These are phyloP conservation scores for Raphanus hybrid DNA, from an alignment of 441 rosid genomes.

Conservation along the genomic window DNA sequence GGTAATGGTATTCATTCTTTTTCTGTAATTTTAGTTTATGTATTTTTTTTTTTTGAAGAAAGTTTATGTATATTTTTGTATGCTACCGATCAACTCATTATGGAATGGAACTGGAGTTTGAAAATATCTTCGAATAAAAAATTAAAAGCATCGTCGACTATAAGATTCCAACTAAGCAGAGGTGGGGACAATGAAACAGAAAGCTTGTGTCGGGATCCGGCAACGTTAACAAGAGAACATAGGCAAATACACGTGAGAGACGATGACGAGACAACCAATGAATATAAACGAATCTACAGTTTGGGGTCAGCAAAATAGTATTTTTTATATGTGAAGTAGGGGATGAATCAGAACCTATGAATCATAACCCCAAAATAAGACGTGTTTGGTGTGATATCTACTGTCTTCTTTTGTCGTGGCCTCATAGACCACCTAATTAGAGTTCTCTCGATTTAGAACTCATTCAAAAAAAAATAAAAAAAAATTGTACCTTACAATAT, in stretches of 20 bases:
- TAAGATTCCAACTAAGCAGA: conserved; percentile 20
- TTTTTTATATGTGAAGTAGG: conserved; percentile 1
- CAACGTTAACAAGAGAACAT: conserved; percentile 31
- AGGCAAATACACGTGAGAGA: conserved; percentile 39
- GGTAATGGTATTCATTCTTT: not conserved
- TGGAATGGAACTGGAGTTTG: not conserved
- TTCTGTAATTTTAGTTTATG: not conserved
- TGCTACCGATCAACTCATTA: not conserved
- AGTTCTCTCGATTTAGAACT: conserved; percentile 18
- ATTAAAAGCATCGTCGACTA: conserved; percentile 9
- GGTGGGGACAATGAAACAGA: conserved; percentile 35
- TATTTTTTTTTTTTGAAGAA: not conserved
- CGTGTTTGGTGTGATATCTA: conserved; percentile 44
- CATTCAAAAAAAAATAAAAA: not conserved
- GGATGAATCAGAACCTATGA: conserved; percentile 31
- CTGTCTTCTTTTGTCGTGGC: conserved; percentile 36
- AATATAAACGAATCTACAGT: conserved; percentile 23
- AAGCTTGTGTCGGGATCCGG: conserved; percentile 34
- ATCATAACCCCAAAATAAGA: conserved; percentile 27
- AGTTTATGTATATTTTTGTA: no score
- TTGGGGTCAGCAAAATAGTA: conserved; percentile 25
- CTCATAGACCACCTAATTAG: conserved; percentile 19
- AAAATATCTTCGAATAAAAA: not conserved
- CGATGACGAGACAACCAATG: conserved; percentile 30
- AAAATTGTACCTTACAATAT: not conserved